Conservation (phyloP, 805 yeast species). For the Yarrowia alimentaria region DNA sequence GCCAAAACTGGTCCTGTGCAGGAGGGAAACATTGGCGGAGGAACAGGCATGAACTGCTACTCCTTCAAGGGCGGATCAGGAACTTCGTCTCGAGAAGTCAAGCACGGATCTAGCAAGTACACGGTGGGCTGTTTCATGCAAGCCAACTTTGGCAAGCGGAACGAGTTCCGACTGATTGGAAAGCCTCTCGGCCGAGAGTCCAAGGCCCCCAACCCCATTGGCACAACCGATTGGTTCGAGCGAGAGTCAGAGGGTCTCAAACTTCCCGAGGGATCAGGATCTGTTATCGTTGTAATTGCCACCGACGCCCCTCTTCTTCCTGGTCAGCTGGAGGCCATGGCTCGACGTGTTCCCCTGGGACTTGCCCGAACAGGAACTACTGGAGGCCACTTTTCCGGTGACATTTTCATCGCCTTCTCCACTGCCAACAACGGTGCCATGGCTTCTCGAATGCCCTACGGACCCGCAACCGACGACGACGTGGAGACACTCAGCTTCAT, state of each 20-base stretch:
- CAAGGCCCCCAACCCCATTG: conserved; percentile 10
- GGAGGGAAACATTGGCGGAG: conserved; percentile 14
- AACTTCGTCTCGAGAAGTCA: not conserved
- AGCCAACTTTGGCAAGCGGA: conserved; percentile 8
- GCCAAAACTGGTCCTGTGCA: not conserved
- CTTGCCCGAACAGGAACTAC: conserved; percentile 18
- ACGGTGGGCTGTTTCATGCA: conserved; percentile 2
- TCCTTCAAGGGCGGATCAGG: conserved; percentile 18
- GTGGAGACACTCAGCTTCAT: not conserved
- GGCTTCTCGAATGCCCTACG: conserved; percentile 12
- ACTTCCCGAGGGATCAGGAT: conserved; percentile 8
- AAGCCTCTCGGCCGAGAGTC: not conserved
- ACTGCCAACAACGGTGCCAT: not conserved
- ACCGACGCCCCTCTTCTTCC: conserved; percentile 13
- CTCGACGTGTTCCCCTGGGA: conserved; percentile 10
- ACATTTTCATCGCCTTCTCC: conserved; percentile 11
- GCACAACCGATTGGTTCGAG: conserved; percentile 20
- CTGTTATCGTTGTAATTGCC: conserved; percentile 8
- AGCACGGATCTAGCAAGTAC: not conserved
- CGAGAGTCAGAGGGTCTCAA: conserved; percentile 3
- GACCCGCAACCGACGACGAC: not conserved
- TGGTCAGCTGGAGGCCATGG: not conserved
- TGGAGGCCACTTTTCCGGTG: conserved; percentile 11
- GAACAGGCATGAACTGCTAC: conserved; percentile 20
- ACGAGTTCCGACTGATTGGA: conserved; percentile 6